These are phyloP conservation scores for Meira miltonrushii DNA, from an alignment of 1,284 basidiomycete genomes.

Conservation along the genomic window DNA sequence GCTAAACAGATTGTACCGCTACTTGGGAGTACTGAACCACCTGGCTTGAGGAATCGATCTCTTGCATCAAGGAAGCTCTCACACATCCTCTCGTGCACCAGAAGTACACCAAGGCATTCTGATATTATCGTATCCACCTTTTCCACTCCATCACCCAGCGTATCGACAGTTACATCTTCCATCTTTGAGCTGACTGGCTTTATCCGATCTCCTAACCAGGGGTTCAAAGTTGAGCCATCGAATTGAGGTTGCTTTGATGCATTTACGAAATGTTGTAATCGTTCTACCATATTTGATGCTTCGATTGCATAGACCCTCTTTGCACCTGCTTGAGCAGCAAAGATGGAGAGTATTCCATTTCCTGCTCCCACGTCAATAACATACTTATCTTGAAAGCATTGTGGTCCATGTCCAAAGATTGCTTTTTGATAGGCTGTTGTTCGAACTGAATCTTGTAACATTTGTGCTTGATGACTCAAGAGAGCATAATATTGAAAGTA, in stretches of 20 bases:
- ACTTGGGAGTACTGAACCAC: conserved; percentile 55
- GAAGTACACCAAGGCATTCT: conserved; percentile 57
- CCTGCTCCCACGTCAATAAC: conserved; percentile 57
- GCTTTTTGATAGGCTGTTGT: conserved; percentile 45
- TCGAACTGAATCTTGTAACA: conserved; percentile 46
- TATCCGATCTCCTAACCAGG: conserved; percentile 30
- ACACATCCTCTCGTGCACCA: conserved; percentile 58
- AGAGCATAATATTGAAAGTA: conserved; percentile 49
- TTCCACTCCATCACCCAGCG: conserved; percentile 22
- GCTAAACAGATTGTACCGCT: conserved; percentile 56
- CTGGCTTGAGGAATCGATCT: conserved; percentile 55
- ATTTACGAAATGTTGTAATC: conserved; percentile 53
- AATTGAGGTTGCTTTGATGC: conserved; percentile 13
- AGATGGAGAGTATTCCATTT: conserved; percentile 57
- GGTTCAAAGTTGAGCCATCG: conserved; percentile 19
- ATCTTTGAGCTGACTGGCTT: conserved; percentile 38
- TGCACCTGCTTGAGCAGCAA: conserved; percentile 57
- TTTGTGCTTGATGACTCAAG: conserved; percentile 47
- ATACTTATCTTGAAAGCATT: conserved; percentile 32
- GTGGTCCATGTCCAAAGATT: conserved; percentile 30
- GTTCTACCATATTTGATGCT: conserved; percentile 57
- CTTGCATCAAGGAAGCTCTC: conserved; percentile 57
- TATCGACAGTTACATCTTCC: conserved; percentile 36
- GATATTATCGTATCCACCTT: conserved; percentile 58
- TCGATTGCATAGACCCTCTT: conserved; percentile 57